Percentiles rank a stretch among this genome's conserved stretches.
These are phyloP conservation scores for Russula griseocarnosa DNA, from an alignment of 768 basidiomycete genomes.

Conservation along the genomic window DNA sequence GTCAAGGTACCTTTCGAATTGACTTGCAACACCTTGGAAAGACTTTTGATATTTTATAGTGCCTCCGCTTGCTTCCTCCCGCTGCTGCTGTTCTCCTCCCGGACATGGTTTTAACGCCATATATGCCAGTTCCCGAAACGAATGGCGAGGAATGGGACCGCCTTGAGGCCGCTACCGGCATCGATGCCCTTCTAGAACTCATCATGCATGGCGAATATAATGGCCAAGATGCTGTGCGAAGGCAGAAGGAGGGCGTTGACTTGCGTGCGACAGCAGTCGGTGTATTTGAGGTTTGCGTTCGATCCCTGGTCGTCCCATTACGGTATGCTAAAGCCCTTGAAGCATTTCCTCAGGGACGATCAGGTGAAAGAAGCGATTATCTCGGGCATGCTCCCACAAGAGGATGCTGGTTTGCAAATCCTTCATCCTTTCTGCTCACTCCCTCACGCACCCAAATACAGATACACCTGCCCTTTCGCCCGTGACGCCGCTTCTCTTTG, in stretches of 20 bases:
- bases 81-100: conserved; percentile 59
- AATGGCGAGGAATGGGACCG: conserved; percentile 93
- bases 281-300: conserved; percentile 71
- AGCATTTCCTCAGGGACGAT: conserved; percentile 77
- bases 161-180: conserved; percentile 70
- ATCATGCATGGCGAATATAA: conserved; percentile 87
- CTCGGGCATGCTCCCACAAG: conserved; percentile 64
- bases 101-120: conserved; percentile 63
- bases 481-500: conserved; percentile 64
- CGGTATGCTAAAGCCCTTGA: conserved; percentile 21
- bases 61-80: conserved; percentile 55
- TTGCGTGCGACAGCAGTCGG: conserved; percentile 70
- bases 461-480: conserved; percentile 40
- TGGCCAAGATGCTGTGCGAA: conserved; percentile 53
- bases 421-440: conserved; percentile 32
- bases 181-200: conserved; percentile 78
- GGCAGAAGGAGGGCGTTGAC: conserved; percentile 64
- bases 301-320: background rate
- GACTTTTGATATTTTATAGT: conserved; percentile 38
- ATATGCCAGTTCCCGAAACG: conserved; percentile 74
- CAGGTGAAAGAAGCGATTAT: conserved; percentile 66
- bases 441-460: conserved; percentile 22
- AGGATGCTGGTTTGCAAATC: conserved; percentile 39
- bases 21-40: background rate
- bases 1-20: conserved; percentile 56